Base-by-base conservation (phyloP, 371 early-diverging fungal species). In the Lichtheimia corymbifera region DNA sequence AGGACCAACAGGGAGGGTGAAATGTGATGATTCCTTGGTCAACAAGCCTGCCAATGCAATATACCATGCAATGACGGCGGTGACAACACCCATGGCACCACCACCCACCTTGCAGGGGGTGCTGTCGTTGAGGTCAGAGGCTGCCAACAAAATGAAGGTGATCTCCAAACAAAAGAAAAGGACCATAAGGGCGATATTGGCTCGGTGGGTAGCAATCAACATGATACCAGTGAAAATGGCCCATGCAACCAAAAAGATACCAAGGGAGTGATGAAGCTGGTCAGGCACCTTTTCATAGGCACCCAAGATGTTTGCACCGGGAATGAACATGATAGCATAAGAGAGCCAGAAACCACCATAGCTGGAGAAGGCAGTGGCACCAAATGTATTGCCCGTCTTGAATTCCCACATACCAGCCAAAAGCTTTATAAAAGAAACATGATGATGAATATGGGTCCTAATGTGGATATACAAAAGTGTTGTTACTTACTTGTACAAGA, bases 381-480 rank as follows among this genome's bases (percentile, higher is more conserved):
- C 93, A 77, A 92, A 91, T 30, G 89, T 90, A 68, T 90, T 91
- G 60, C 87, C 86, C 20, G 79, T 75, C 50, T 76, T 79, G 80
- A 89, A 91, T 74, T 92, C 91, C 90, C 89, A 90, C 90, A 93
- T 90, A 70, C 93, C 93, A 59, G 91, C 91, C n/a, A 82, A 65
- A 41, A 89, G 65, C 80, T 88, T 76, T 44, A 56, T n/a, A 17
- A 2, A 50, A 50, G 4, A 49, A 49, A 58, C 52, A 58, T 14
- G 24, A 50, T 14, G 24, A 50, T 45, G 17, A 62, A 18, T 35
- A 49, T 62, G 6, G 20, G 20, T 51, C n/a, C 25, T 7, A 22
- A 25, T 4, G 22, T 40, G 7, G 22, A 28, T 35, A 22, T 44
- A 54, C 17, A 22, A 17, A 53, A 30, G 17, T n/a, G 17, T 40